Base-by-base conservation (phyloP, 108 stramenopile genomes). In the Aureococcus anophagefferens region DNA sequence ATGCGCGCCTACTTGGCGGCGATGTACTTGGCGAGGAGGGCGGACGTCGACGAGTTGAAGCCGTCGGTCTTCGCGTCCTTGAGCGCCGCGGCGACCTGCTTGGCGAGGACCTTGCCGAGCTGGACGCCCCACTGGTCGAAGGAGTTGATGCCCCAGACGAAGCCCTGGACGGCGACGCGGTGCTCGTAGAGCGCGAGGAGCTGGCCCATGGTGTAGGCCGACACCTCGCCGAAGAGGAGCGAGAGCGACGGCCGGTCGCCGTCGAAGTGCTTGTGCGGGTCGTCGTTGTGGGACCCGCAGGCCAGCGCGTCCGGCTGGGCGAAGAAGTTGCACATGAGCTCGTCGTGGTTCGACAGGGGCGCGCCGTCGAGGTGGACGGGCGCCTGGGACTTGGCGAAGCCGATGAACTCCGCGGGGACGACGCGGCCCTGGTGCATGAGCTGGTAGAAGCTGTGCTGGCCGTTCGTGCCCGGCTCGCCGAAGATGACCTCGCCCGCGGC, bases 301-400 rank as follows among this genome's bases (percentile, higher is more conserved):
- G 96, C 98, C 59, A 99, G 79, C 0, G 96, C 96, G 84, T 99
- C 98, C 7, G 96, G 96, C 77, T 99, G 96, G 13, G 95, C 96
- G 80, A 99, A 99, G 77, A 99, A 99, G 80, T 99, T 93, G 67
- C 87, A 83, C 98, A 99, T 99, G 63, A 98, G 88, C 79, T 98
- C 97, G 80, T 99, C 98, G 77, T 99, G 98, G 83, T 93, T 91
- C 33, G 89, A 80, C 5, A 99, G 89, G 0, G 78, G 64, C 72
- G 92, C 88, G 21, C 85, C 89, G 59, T 72, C 80, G n/a, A 80
- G 37, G 33, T 88, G 82, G 31, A 89, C 71, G 37, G 85, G 85
- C 25, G 79, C 73, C 73, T 92, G 93, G 9, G 83, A 80, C 74
- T 92, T 89, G 83, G 88, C 86, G 80, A 93, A 94, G 18, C 93